Base-by-base conservation (phyloP, 2,329 filamentous ascomycete genomes). In the Trichoderma sp. region DNA sequence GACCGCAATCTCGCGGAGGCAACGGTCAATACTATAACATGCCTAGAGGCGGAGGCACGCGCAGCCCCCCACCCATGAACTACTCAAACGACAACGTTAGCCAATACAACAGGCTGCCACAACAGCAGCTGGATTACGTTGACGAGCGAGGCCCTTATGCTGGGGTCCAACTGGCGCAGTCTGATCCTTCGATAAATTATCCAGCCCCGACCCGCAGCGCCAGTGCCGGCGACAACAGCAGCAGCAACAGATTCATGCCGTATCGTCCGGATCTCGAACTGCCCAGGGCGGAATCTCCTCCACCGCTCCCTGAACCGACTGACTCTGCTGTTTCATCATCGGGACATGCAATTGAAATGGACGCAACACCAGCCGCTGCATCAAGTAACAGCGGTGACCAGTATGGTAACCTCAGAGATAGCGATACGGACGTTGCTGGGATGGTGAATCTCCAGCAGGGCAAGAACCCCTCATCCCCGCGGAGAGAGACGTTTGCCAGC, bases 271-370 rank as follows among this genome's bases (percentile, higher is more conserved):
- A 82, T n/a, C 76, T 78, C 21, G 76, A 80, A 59, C 77, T 90
- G 26, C 86, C 88, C 2, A 83, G 88, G 71, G 89, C 87, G 11
- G 88, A 89, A 73, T 89, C 88, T 1, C 88, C 88, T 10, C 89
- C 90, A 18, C 89, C 89, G 6, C 77, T 90, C 24, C 83, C 86
- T 3, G 83, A 81, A 49, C 76, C 80, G 56, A 79, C 82, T 52
- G 76, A 81, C 68, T 73, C 78, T 58, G 71, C 75, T n/a, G 73
- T 77, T 30, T 49, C 59, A 7, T 49, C 58, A 39, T 78, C 89
- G 14, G 89, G 89, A 11, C 90, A 90, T 75, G 89, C 91, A 3
- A 86, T 94, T 65, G 93, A 96, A 77, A 94, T 96, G 92, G 90
- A 94, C 77, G 89, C 90, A 39, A 85, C 83, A 66, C 84, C 85